Conservation (phyloP, 257 asterid species). For the Jaltomata sinuosa region DNA sequence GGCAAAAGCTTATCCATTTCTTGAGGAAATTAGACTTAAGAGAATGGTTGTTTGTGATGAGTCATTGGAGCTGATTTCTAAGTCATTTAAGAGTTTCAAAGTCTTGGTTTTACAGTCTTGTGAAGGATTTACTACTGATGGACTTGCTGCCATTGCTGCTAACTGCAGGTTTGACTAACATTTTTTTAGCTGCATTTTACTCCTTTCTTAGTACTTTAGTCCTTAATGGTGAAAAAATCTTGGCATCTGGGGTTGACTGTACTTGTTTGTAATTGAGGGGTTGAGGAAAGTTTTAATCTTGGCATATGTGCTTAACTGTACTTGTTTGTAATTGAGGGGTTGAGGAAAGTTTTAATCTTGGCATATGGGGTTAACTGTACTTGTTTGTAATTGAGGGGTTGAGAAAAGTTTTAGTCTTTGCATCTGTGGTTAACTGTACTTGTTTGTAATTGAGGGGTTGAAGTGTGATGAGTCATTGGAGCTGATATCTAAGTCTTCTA, state of each 20-base stretch:
- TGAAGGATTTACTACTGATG: conserved; percentile 60
- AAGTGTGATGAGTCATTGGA: conserved; percentile 45
- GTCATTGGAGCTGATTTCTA: conserved; percentile 48
- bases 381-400: too few relatives aligned
- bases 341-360: background rate
- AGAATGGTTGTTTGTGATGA: conserved; percentile 88
- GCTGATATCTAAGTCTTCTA: conserved; percentile 44
- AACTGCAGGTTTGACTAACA: conserved; percentile 44
- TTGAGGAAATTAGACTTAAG: conserved; percentile 87
- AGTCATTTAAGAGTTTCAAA: conserved; percentile 47
- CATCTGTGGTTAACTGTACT: background rate
- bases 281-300: background rate
- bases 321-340: background rate
- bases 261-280: background rate
- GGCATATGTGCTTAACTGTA: background rate
- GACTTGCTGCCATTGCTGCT: conserved; percentile 61
- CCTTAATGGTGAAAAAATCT: background rate
- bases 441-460: too few relatives aligned
- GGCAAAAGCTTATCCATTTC: conserved; percentile 59
- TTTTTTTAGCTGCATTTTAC: background rate
- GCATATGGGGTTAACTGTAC: too few relatives aligned
- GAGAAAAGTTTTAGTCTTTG: too few relatives aligned
- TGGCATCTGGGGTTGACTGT: background rate
- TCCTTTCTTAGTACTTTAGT: background rate
- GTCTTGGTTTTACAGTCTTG: conserved; percentile 49